Evolutionary conservation across 352 stramenopile genomes (phyloP).

Genomic region (Globisporangium nunn): DNA sequence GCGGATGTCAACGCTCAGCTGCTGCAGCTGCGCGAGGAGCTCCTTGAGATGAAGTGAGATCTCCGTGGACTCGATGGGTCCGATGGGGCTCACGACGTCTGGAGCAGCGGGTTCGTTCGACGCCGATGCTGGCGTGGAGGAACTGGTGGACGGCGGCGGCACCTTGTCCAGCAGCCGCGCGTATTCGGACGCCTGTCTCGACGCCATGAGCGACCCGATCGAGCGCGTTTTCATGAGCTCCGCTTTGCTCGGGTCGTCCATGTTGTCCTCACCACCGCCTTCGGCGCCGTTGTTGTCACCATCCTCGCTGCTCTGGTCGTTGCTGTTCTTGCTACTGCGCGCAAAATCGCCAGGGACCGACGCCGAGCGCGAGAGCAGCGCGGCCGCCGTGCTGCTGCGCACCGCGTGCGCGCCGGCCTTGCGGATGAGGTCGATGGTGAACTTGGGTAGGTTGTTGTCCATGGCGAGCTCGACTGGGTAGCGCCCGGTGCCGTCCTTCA

Average conservation of each 20-base stretch:
- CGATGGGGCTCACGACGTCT: slow-evolving; percentile 14
- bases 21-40: slow-evolving; percentile 59
- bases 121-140: not conserved
- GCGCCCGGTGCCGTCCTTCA: slow-evolving; percentile 42
- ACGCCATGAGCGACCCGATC: slow-evolving; percentile 35
- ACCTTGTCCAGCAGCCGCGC: slow-evolving; percentile 31
- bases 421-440: slow-evolving; percentile 62
- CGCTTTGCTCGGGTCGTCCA: slow-evolving; percentile 17
- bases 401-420: slow-evolving; percentile 41
- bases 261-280: slow-evolving; percentile 8
- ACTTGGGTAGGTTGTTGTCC: slow-evolving; percentile 51
- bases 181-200: slow-evolving; percentile 31
- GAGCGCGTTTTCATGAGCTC: slow-evolving; percentile 43
- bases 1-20: slow-evolving; percentile 64
- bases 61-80: slow-evolving; percentile 40
- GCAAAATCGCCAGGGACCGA: slow-evolving; percentile 17
- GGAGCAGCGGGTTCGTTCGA: not conserved
- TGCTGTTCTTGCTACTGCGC: slow-evolving; percentile 13
- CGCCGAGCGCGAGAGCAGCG: slow-evolving; percentile 18
- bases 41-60: slow-evolving; percentile 68
- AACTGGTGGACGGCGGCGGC: slow-evolving; percentile 4
- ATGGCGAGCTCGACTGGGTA: slow-evolving; percentile 66
- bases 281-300: slow-evolving; percentile 7
- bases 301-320: no score
- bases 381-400: slow-evolving; percentile 21